Evolutionary conservation across 2,329 filamentous ascomycete species (phyloP).

Genomic region (Sporothrix dimorphospora): DNA sequence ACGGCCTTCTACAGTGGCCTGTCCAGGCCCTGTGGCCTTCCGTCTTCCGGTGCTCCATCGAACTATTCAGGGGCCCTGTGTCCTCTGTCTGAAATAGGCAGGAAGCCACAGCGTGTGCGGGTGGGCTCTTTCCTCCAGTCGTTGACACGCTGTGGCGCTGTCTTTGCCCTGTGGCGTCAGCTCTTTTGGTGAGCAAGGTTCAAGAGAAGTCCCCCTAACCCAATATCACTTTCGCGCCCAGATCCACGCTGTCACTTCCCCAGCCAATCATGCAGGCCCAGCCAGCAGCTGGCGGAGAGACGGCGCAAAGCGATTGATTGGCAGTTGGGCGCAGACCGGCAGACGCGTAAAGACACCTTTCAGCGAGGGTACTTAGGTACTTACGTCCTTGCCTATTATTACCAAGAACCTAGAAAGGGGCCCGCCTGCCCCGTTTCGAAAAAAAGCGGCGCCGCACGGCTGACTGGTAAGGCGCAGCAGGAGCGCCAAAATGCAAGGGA

Average conservation of each 20-base stretch:
- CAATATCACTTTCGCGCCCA: not conserved
- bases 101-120: constrained; percentile 7
- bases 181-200: not conserved
- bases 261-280: not conserved
- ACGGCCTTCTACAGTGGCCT: constrained; percentile 17
- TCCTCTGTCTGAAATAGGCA: not conserved
- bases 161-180: not conserved
- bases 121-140: not conserved
- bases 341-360: not conserved
- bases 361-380: not conserved
- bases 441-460: constrained; percentile 22
- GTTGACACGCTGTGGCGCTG: not conserved
- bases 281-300: not conserved
- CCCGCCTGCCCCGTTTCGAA: constrained; percentile 4
- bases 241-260: not conserved
- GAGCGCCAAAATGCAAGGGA: not conserved
- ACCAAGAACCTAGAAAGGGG: not conserved
- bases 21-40: constrained; percentile 11
- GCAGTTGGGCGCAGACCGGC: not conserved
- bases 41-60: not conserved
- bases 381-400: not conserved
- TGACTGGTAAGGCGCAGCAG: constrained; percentile 29
- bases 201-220: not conserved
- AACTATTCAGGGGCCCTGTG: not conserved
- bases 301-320: not conserved